Evolutionary conservation across 225 moss, liverwort and hornwort species (phyloP).

Genomic region (Takakia lepidozioides): DNA sequence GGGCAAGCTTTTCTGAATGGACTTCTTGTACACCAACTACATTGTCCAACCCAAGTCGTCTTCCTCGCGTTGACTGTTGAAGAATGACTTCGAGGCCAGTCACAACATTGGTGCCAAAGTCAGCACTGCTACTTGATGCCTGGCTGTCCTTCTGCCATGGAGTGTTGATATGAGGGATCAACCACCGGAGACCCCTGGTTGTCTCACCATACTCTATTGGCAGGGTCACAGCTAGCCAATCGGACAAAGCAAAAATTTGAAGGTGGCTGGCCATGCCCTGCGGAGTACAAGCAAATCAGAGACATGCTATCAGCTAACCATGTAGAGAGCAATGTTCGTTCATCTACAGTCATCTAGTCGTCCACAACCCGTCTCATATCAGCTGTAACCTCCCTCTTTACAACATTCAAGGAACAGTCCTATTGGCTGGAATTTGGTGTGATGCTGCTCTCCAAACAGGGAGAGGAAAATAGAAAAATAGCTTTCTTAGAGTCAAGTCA

Average conservation of each 20-base stretch:
- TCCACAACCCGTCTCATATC: too few species aligned
- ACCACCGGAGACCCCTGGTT: constrained; percentile 67
- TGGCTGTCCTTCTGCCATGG: constrained; percentile 61
- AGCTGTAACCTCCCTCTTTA: not conserved
- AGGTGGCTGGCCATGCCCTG: constrained; percentile 89
- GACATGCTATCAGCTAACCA: not conserved
- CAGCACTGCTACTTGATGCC: constrained; percentile 12
- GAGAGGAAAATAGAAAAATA: too few species aligned
- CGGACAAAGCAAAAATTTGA: constrained; percentile 73
- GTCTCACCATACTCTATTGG: constrained; percentile 70
- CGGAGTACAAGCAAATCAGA: constrained; percentile 1
- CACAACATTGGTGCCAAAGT: constrained; percentile 13
- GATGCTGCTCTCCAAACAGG: too few species aligned
- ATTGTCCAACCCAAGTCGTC: too few species aligned
- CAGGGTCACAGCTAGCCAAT: constrained; percentile 70
- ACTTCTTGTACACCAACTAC: too few species aligned
- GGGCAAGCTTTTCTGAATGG: too few species aligned
- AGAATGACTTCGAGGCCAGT: constrained; percentile 18
- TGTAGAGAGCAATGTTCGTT: not conserved
- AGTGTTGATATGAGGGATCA: constrained; percentile 64
- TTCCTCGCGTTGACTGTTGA: constrained; percentile 22
- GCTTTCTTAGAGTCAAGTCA: too few species aligned
- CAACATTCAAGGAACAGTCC: too few species aligned
- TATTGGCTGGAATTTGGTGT: too few species aligned
- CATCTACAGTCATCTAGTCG: not conserved